Evolutionary conservation across 371 early-diverging fungal species (phyloP), one percentile per base, ranked within the genome.

Genomic region (Apophysomyces elegans): DNA sequence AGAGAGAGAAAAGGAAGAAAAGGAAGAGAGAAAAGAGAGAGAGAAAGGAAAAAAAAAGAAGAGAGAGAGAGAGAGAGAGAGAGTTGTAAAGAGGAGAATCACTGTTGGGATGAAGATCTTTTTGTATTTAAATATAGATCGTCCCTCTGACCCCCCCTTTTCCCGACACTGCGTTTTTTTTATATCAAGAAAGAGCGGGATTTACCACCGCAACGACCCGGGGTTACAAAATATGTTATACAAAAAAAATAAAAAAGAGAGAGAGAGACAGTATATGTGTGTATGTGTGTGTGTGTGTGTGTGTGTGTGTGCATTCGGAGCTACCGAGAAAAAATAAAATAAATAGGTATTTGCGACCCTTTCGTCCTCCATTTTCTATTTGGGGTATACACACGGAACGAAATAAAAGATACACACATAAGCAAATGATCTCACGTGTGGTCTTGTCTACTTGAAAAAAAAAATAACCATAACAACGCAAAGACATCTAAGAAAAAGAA

Each of bases 1-100:
- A 43, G 41, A 26, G 26, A 26, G 60, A 58, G 58, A 11, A 32
- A 59, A 59, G n/a, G 11, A 37, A 62, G 47, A 62, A 62, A 61
- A 26, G 26, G 26, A 61, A 61, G 18, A 13, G 41, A 37, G 14
- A 21, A 16, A 8, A 8, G 39, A 14, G 46, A n/a, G 46, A 18
- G 46, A 45, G 46, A 45, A 18, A 45, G 46, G 46, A 45, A 45
- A 45, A 26, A 26, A 2, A 26, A 26, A 26, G n/a, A 26, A 26
- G n/a, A 18, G n/a, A n/a, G n/a, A 13, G 16, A 43, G 43, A 43
- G 16, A 45, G 21, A 50, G 54, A 50, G 54, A 50, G 54, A 50
- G 54, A 26, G 16, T 50, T 50, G 21, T 50, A 26, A 41, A 18
- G 54, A 50, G 54, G 54, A 50, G 54, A 50, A 50, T 50, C 5